Evolutionary conservation across 1,139 yeast genomes (phyloP).

Genomic region (Kazachstania sp.): DNA sequence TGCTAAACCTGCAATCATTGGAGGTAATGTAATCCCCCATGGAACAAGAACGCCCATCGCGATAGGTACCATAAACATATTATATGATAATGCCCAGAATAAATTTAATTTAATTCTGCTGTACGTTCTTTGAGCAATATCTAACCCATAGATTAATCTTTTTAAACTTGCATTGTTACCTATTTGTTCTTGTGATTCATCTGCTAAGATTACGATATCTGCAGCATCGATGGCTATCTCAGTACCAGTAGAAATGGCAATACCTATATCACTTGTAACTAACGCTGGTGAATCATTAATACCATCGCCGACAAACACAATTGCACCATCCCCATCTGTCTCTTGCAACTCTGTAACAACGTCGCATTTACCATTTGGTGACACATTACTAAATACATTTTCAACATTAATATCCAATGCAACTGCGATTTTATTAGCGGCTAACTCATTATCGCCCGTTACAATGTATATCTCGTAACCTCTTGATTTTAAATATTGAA

Average conservation of each 20-base stretch:
- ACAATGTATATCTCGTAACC: constrained; percentile 76
- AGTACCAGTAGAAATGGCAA: constrained; percentile 86
- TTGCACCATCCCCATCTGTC: constrained; percentile 22
- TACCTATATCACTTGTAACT: constrained; percentile 80
- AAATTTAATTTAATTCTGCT: constrained; percentile 70
- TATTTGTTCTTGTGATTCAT: constrained; percentile 5
- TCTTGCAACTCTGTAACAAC: constrained; percentile 52
- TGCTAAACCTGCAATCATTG: constrained; percentile 86
- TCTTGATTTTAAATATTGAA: constrained; percentile 44
- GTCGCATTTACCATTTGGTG: constrained; percentile 70
- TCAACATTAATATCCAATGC: constrained; percentile 57
- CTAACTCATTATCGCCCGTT: constrained; percentile 70
- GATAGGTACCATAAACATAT: constrained; percentile 81
- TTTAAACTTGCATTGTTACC: constrained; percentile 36
- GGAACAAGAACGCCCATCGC: constrained; percentile 91
- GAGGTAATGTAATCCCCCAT: constrained; percentile 66
- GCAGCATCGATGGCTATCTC: constrained; percentile 96
- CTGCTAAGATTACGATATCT: constrained; percentile 59
- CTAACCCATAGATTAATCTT: constrained; percentile 66
- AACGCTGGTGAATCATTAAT: constrained; percentile 94
- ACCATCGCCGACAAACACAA: constrained; percentile 91
- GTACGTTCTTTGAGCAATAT: constrained; percentile 64
- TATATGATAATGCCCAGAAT: constrained; percentile 79
- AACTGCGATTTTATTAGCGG: constrained; percentile 58
- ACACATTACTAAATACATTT: constrained; percentile 66